Evolutionary conservation across 2,329 filamentous ascomycete genomes (phyloP).

Genomic region (Cyphellophora attinorum): DNA sequence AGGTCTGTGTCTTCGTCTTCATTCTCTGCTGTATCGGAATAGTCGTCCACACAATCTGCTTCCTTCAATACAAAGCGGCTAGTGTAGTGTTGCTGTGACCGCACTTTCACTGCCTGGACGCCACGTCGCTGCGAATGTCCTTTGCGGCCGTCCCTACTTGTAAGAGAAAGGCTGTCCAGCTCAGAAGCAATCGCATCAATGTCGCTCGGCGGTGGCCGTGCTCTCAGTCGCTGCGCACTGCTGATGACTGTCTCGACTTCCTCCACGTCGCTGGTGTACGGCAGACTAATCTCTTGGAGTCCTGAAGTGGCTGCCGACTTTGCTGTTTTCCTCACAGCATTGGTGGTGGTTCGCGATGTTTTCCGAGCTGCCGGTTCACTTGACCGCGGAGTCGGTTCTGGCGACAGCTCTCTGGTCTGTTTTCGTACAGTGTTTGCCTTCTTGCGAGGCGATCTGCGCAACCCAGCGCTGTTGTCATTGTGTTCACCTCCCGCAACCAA

Average conservation of each 20-base stretch:
- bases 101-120: not conserved
- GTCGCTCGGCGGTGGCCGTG: not conserved
- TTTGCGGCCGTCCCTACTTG: not conserved
- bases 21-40: slow-evolving; percentile 13
- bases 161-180: not conserved
- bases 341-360: not conserved
- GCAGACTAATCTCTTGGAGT: not conserved
- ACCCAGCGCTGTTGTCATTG: not conserved
- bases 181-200: not conserved
- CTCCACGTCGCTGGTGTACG: not conserved
- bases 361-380: not conserved
- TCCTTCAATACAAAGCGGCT: slow-evolving; percentile 16
- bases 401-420: not conserved
- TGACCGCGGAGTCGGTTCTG: not conserved
- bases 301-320: not conserved
- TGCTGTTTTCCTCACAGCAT: not conserved
- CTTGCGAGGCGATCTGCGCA: slow-evolving; percentile 2
- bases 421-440: not conserved
- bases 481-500: not conserved
- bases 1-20: slow-evolving; percentile 20
- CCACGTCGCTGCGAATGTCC: not conserved
- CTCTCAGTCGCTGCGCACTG: not conserved
- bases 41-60: slow-evolving; percentile 17
- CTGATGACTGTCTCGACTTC: not conserved
- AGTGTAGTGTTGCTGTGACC: slow-evolving; percentile 1